Conservation (phyloP, 208 protist species). For the Borovskyia barvae region DNA sequence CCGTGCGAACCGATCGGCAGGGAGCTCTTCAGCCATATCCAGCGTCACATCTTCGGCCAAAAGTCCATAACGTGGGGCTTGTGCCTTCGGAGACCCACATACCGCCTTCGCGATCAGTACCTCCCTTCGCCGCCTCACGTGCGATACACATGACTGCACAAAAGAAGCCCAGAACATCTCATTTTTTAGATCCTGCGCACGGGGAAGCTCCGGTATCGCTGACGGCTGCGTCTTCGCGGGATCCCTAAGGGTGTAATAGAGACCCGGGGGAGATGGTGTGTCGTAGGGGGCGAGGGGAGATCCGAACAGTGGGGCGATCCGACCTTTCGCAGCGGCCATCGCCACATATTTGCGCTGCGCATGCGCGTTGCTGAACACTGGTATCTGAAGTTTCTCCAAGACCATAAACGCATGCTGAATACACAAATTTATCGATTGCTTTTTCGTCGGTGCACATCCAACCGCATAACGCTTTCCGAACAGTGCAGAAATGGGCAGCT, state of each 20-base stretch:
- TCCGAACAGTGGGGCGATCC: constrained; percentile 19
- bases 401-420: constrained; percentile 55
- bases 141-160: constrained; percentile 20
- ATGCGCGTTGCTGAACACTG: constrained; percentile 38
- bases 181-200: not conserved
- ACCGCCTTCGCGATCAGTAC: constrained; percentile 12
- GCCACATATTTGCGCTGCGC: constrained; percentile 43
- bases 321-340: constrained; percentile 26
- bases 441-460: constrained; percentile 58
- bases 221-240: constrained; percentile 12
- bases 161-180: constrained; percentile 17
- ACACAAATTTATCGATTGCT: constrained; percentile 49
- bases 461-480: constrained; percentile 68
- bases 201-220: constrained; percentile 14
- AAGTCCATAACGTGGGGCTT: constrained; percentile 22
- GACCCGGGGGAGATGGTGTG: constrained; percentile 59
- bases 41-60: constrained; percentile 29
- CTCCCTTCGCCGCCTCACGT: constrained; percentile 4
- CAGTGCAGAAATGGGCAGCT: constrained; percentile 53
- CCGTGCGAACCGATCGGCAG: constrained; percentile 29
- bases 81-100: not conserved
- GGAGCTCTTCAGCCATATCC: constrained; percentile 23
- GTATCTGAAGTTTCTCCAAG: constrained; percentile 59
- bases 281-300: constrained; percentile 17
- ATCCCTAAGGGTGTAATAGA: constrained; percentile 32